Evolutionary conservation across 2,329 filamentous ascomycete species (phyloP), one percentile per base, ranked within the genome.

Genomic region (Metarhizium robertsii): DNA sequence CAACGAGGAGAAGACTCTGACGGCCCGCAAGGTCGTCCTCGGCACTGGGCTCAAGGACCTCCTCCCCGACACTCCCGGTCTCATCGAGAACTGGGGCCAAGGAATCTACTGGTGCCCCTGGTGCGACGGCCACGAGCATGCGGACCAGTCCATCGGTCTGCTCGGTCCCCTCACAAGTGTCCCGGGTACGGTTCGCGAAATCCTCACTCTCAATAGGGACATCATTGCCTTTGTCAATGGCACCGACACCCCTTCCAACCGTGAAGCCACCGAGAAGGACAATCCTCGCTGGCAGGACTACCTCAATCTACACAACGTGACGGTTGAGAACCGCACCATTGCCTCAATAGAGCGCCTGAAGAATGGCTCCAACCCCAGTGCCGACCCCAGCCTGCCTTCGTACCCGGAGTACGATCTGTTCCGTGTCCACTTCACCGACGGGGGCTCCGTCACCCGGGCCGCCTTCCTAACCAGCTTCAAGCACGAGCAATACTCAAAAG

Each of bases 71-170:
- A 84, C 80, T 0, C 80, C 81, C 0, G 82, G 83, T 0, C 54
- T 85, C 0, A 36, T 60, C 7, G 77, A 82, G 54, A 77, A 75
- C 61, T 85, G 79, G 75, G 81, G 79, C 51, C 73, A 78, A 57
- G 83, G 82, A 6, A 76, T 85, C 53, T 85, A 70, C 68, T 85
- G 81, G 80, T 85, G 82, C 54, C 80, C 81, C 0, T 85, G 82
- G 82, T 85, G 82, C 59, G 82, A 85, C 62, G 82, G 82, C 13
- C 73, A 78, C 59, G 82, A 85, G 66, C 80, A 85, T 64, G 77
- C 76, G 0, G 79, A 84, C 62, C 80, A 84, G 58, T 57, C 74
- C 0, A 71, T 85, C 1, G 81, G 81, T 1, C 71, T 85, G 38
- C 64, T 86, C 0, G 75, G 72, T 1, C 59, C 69, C 1, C 65